Evolutionary conservation across 2,329 filamentous ascomycete genomes (phyloP).

Genomic region (Sarocladiaceae sp.): DNA sequence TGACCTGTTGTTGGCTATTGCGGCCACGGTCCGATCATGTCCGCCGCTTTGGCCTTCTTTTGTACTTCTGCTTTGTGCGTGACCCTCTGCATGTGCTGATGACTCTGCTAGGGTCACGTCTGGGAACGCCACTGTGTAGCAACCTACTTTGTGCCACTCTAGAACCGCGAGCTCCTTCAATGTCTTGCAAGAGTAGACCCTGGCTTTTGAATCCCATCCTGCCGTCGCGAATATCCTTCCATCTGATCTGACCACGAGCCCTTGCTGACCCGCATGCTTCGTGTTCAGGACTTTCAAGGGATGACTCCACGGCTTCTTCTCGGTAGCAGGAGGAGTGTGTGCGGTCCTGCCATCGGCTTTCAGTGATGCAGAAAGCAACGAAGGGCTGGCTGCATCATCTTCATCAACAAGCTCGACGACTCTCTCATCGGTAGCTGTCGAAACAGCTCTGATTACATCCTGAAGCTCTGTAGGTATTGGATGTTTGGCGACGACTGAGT

Average conservation of each 20-base stretch:
- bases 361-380: slow-evolving; percentile 20
- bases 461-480: slow-evolving; percentile 43
- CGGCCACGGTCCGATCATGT: slow-evolving; percentile 15
- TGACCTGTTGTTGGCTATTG: slow-evolving; percentile 12
- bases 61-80: slow-evolving; percentile 5
- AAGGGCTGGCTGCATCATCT: slow-evolving; percentile 9
- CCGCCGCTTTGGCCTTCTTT: background rate
- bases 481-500: slow-evolving; percentile 73
- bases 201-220: slow-evolving; percentile 79
- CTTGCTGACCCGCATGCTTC: slow-evolving; percentile 86
- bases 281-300: slow-evolving; percentile 64
- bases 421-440: slow-evolving; percentile 8
- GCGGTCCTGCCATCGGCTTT: slow-evolving; percentile 1
- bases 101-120: slow-evolving; percentile 21
- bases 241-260: slow-evolving; percentile 69
- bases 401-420: slow-evolving; percentile 19
- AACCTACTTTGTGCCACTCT: slow-evolving; percentile 89
- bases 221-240: slow-evolving; percentile 80
- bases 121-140: slow-evolving; percentile 74
- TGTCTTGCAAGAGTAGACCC: slow-evolving; percentile 75
- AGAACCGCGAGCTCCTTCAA: slow-evolving; percentile 85
- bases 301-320: slow-evolving; percentile 28
- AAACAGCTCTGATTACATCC: background rate
- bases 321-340: too few relatives aligned
- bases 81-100: too few relatives aligned